Evolutionary conservation across 2,329 filamentous ascomycete genomes (phyloP).

Genomic region (Aspergillus sp.): DNA sequence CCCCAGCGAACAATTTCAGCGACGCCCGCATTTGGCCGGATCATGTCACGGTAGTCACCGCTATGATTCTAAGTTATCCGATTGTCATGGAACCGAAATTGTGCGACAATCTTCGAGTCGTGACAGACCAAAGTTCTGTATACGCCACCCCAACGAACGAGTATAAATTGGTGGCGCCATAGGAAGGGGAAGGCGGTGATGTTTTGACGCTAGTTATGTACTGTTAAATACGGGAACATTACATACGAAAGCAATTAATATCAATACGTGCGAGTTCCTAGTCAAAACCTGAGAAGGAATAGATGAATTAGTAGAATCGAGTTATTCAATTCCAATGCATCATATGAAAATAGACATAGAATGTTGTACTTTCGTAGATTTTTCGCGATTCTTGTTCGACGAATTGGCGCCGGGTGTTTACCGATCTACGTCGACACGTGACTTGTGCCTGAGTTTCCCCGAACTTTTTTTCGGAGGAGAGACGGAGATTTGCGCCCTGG

Average conservation of each 20-base stretch:
- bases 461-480: slow-evolving; percentile 37
- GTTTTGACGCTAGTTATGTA: neutral
- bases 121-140: neutral
- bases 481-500: slow-evolving; percentile 23
- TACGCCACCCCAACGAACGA: too few relatives aligned
- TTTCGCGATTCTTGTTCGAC: neutral
- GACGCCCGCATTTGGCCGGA: slow-evolving; percentile 30
- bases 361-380: neutral
- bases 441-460: slow-evolving; percentile 35
- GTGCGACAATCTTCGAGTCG: neutral
- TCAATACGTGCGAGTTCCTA: neutral
- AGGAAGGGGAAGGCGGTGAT: slow-evolving; percentile 12
- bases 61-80: neutral
- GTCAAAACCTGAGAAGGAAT: neutral
- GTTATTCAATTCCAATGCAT: neutral
- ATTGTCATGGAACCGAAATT: neutral
- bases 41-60: slow-evolving; percentile 1
- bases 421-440: slow-evolving; percentile 28
- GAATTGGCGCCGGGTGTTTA: slow-evolving; percentile 6
- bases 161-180: neutral
- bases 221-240: neutral
- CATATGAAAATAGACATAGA: neutral
- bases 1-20: slow-evolving; percentile 26
- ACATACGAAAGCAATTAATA: neutral
- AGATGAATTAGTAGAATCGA: neutral